Percentiles rank a stretch among this genome's conserved stretches.
Conservation (phyloP, 2,329 filamentous ascomycete species). For the Microcyclospora pomicola region DNA sequence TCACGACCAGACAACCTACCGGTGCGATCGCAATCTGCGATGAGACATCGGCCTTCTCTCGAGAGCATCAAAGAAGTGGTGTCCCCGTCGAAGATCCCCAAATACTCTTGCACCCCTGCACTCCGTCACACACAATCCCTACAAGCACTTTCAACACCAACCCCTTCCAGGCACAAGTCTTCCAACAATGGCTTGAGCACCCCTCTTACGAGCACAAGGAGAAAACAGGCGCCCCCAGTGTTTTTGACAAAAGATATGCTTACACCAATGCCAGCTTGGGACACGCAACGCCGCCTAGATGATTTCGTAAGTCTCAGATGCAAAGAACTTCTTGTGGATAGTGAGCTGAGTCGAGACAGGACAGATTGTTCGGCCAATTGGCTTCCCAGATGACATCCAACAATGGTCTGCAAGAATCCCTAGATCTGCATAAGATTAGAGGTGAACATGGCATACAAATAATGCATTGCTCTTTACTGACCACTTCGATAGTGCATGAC, state of each 20-base stretch:
- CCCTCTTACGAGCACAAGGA: constrained; percentile 10
- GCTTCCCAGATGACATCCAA: constrained; percentile 54
- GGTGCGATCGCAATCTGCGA: constrained; percentile 3
- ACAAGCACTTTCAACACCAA: constrained; percentile 15
- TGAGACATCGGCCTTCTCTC: constrained; percentile 17
- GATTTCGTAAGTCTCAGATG: constrained; percentile 20
- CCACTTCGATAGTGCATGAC: constrained; percentile 1
- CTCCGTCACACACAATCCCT: constrained; percentile 19
- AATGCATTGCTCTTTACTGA: not conserved
- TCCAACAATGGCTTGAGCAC: constrained; percentile 16
- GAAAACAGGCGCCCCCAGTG: constrained; percentile 42
- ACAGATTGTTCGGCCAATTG: constrained; percentile 58
- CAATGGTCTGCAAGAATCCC: constrained; percentile 56
- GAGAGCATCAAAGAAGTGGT: constrained; percentile 15
- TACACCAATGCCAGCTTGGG: constrained; percentile 49
- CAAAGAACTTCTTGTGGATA: too few relatives aligned
- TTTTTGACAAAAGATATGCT: constrained; percentile 48
- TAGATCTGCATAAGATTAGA: constrained; percentile 60
- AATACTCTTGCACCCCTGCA: constrained; percentile 17
- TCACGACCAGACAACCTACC: constrained; percentile 10
- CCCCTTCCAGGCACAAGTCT: constrained; percentile 17
- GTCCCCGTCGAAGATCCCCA: constrained; percentile 23
- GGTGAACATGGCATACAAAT: constrained; percentile 34
- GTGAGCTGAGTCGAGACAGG: constrained; percentile 49
- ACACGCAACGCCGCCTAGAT: constrained; percentile 63